A percentile compares a stretch with the other conserved stretches of the same genome.
Conservation (phyloP, 331 rosid genomes). For the Phaseolus coccineus region DNA sequence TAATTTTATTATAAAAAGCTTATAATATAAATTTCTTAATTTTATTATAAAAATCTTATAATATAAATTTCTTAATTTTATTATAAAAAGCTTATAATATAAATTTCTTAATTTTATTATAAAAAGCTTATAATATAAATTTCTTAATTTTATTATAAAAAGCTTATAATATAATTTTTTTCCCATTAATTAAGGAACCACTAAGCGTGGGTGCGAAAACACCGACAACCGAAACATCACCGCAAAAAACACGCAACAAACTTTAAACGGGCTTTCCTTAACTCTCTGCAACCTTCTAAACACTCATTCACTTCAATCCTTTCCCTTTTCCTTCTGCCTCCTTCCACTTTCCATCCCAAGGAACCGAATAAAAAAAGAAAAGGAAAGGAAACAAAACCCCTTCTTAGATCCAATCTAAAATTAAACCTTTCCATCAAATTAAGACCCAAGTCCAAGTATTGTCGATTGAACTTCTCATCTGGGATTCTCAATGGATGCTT, state of each 20-base stretch:
- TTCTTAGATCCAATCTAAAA: conserved; percentile 25
- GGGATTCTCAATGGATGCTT: conserved; percentile 51
- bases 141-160: too few species aligned
- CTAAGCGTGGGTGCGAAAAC: background rate
- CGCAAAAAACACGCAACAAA: background rate
- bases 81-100: too few species aligned
- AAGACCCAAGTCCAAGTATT: conserved; percentile 22
- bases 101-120: too few species aligned
- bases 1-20: too few species aligned
- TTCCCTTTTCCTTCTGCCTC: background rate
- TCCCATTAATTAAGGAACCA: background rate
- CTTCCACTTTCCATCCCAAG: background rate
- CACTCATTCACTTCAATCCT: background rate
- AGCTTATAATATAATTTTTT: too few species aligned
- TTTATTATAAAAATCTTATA: too few species aligned
- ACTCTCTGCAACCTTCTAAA: conserved; percentile 21
- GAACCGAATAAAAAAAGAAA: background rate
- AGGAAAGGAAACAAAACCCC: background rate
- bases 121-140: too few species aligned
- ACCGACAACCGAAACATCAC: background rate
- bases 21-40: too few species aligned
- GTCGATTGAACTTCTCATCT: background rate
- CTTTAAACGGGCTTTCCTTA: conserved; percentile 19
- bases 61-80: too few species aligned
- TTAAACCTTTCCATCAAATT: background rate